Percentiles rank a stretch among this genome's conserved stretches.
These are phyloP conservation scores for Tulasnella sp. DNA, from an alignment of 768 basidiomycete genomes.

Conservation along the genomic window DNA sequence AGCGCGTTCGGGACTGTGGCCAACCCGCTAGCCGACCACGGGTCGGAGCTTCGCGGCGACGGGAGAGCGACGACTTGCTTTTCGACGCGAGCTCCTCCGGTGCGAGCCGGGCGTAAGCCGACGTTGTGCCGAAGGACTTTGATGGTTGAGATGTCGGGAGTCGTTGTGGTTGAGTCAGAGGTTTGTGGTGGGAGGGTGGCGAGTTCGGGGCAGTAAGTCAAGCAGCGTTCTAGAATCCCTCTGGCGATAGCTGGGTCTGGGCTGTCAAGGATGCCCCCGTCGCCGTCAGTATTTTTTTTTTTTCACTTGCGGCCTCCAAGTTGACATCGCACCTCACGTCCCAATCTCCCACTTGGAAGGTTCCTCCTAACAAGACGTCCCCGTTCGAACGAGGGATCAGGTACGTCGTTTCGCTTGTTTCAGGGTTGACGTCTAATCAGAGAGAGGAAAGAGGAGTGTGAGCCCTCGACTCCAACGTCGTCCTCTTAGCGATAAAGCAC, in stretches of 20 bases:
- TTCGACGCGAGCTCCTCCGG: slow-evolving; percentile 63
- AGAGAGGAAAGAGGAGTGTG: not conserved
- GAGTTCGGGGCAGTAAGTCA: slow-evolving; percentile 39
- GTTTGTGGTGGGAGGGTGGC: slow-evolving; percentile 40
- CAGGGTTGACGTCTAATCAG: slow-evolving; percentile 25
- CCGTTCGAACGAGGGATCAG: slow-evolving; percentile 65
- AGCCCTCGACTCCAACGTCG: no score
- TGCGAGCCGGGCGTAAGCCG: slow-evolving; percentile 60
- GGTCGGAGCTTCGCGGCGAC: not conserved
- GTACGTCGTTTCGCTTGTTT: slow-evolving; percentile 50
- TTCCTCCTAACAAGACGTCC: slow-evolving; percentile 44
- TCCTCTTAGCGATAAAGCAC: no score
- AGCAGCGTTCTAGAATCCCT: slow-evolving; percentile 54
- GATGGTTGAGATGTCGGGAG: slow-evolving; percentile 42
- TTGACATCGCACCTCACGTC: no score
- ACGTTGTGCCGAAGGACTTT: slow-evolving; percentile 59
- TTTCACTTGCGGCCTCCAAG: no score
- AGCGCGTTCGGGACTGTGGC: slow-evolving; percentile 37
- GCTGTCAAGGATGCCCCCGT: not conserved
- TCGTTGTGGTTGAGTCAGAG: slow-evolving; percentile 42
- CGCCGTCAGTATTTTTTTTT: no score
- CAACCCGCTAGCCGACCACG: not conserved
- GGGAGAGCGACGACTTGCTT: slow-evolving; percentile 50
- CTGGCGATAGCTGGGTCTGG: slow-evolving; percentile 46
- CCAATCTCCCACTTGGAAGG: slow-evolving; percentile 55